Evolutionary conservation across 345 rosid species (phyloP).

Genomic region (Kandelia obovata): DNA sequence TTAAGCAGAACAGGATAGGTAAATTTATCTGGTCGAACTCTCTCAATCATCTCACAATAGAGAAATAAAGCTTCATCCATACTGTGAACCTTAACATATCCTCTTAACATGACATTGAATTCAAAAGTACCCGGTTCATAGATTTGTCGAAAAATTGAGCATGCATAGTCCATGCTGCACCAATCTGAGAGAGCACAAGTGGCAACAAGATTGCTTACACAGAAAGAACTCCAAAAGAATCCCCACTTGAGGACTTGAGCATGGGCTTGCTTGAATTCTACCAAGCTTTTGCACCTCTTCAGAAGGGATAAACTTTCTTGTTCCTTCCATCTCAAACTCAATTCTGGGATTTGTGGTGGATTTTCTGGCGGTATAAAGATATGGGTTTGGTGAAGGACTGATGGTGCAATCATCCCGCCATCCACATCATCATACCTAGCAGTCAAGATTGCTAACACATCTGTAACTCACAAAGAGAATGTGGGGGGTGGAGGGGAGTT

Average conservation of each 20-base stretch:
- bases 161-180: constrained; percentile 45
- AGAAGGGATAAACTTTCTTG: constrained; percentile 52
- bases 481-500: no score
- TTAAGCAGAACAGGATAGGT: constrained; percentile 37
- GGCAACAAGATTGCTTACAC: constrained; percentile 38
- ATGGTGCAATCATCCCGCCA: constrained; percentile 36
- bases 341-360: constrained; percentile 25
- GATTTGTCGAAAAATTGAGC: constrained; percentile 34
- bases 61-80: constrained; percentile 26
- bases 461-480: background rate
- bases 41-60: constrained; percentile 36
- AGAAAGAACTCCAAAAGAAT: constrained; percentile 28
- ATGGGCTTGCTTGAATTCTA: constrained; percentile 54
- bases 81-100: constrained; percentile 19
- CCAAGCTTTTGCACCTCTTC: constrained; percentile 47
- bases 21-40: constrained; percentile 36
- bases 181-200: constrained; percentile 39
- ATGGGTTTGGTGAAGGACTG: constrained; percentile 31
- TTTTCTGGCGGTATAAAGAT: constrained; percentile 21
- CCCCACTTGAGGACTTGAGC: constrained; percentile 47
- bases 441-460: background rate
- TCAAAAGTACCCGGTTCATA: constrained; percentile 35
- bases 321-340: constrained; percentile 41
- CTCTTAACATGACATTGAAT: constrained; percentile 37
- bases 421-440: constrained; percentile 24